These are phyloP conservation scores for Cystoderma amianthinum DNA, from an alignment of 768 basidiomycete species.

Conservation along the genomic window DNA sequence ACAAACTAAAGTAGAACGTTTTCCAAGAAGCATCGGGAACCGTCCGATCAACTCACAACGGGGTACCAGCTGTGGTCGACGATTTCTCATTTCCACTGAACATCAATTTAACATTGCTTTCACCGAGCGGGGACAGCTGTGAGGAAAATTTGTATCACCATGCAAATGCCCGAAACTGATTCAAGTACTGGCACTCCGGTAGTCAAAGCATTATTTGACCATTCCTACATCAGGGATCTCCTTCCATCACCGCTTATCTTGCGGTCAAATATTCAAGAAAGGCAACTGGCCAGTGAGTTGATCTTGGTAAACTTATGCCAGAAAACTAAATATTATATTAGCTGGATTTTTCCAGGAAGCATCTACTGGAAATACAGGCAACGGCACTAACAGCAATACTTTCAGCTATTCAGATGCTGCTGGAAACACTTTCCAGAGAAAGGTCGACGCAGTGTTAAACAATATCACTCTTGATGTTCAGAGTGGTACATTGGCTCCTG, in stretches of 20 bases:
- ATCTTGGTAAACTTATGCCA: neutral
- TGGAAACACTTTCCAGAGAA: slow-evolving; percentile 57
- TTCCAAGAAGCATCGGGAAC: slow-evolving; percentile 31
- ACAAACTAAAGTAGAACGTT: slow-evolving; percentile 21
- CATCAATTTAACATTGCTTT: slow-evolving; percentile 34
- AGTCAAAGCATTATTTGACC: slow-evolving; percentile 56
- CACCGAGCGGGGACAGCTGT: slow-evolving; percentile 28
- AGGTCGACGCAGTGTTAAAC: slow-evolving; percentile 54
- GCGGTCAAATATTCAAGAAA: slow-evolving; percentile 49
- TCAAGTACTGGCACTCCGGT: too few relatives aligned
- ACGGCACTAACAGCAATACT: slow-evolving; percentile 65
- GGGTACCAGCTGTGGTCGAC: slow-evolving; percentile 29
- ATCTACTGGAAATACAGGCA: slow-evolving; percentile 46
- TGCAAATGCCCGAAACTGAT: neutral
- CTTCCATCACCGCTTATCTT: slow-evolving; percentile 53
- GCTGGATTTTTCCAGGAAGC: slow-evolving; percentile 44
- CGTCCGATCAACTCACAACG: slow-evolving; percentile 33
- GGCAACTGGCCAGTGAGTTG: slow-evolving; percentile 50
- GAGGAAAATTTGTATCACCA: slow-evolving; percentile 6
- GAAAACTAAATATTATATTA: slow-evolving; percentile 9
- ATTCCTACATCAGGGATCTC: slow-evolving; percentile 57
- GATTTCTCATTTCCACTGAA: slow-evolving; percentile 37
- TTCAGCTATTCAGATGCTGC: slow-evolving; percentile 52
- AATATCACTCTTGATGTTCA: slow-evolving; percentile 55
- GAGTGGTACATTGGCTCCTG: slow-evolving; percentile 39